Percentiles rank a stretch among this genome's conserved stretches.
phyloP scores from a whole-genome alignment of 2,329 filamentous ascomycete genomes.

The Chaetothyriales sp. region DNA sequence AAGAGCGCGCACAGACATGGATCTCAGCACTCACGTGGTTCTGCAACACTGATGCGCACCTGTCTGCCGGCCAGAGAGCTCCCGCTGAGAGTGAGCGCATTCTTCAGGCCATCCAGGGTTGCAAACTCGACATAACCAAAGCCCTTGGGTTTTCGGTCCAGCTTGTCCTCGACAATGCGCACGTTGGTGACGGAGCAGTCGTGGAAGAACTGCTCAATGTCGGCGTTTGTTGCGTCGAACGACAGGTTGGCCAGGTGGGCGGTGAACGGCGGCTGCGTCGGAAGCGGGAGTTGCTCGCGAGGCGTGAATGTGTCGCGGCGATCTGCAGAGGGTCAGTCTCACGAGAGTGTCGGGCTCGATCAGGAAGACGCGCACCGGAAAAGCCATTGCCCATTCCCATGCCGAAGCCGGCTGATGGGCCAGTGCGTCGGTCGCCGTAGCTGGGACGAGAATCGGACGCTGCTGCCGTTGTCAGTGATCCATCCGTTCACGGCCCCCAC shows the following conservation, averaged over 20 bases:
- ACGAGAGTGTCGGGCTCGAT: not conserved
- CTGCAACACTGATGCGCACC: constrained; percentile 88
- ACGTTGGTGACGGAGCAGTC: constrained; percentile 80
- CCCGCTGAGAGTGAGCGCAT: constrained; percentile 73
- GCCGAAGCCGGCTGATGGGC: constrained; percentile 6
- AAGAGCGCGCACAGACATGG: not conserved
- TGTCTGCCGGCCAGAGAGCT: constrained; percentile 72
- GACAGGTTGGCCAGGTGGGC: constrained; percentile 94
- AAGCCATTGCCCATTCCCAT: constrained; percentile 26
- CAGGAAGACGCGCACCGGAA: constrained; percentile 18
- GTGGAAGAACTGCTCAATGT: constrained; percentile 73
- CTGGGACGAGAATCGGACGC: constrained; percentile 30
- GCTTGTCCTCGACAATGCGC: constrained; percentile 90
- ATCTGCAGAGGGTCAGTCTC: constrained; percentile 17
- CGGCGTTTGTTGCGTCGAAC: constrained; percentile 76
- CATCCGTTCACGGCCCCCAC: constrained; percentile 1
- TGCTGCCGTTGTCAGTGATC: constrained; percentile 7
- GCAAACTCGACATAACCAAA: constrained; percentile 96
- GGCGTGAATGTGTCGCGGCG: constrained; percentile 33
- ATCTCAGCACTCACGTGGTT: constrained; percentile 66
- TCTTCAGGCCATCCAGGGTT: constrained; percentile 75
- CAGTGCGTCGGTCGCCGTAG: constrained; percentile 38
- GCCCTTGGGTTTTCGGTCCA: constrained; percentile 87
- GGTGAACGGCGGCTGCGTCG: constrained; percentile 85
- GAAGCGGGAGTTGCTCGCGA: constrained; percentile 72